Base-by-base conservation (phyloP, 1,284 basidiomycete genomes). In the Waitea zeae region DNA sequence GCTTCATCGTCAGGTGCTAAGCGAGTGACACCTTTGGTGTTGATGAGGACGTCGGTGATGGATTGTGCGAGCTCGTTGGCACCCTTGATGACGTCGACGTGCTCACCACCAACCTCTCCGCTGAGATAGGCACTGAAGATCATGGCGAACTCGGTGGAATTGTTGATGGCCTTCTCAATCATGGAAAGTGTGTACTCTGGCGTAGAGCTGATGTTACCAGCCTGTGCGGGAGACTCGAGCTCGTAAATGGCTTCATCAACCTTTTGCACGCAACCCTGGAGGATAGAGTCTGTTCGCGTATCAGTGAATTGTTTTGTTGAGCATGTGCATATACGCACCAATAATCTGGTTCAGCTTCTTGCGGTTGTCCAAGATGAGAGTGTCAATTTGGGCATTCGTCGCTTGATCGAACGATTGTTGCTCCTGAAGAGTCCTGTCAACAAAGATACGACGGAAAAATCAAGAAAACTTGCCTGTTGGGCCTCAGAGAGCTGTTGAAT, bases 301-400 rank as follows among this genome's bases (percentile, higher is more conserved):
- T 27, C 39, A 37, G 39, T 33, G 20, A n/a, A 35, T 13, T 19
- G 17, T 7, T 5, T 29, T 11, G 28, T 35, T 36, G 28, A 34
- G 22, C 28, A 20, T 14, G n/a, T 14, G 12, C 32, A 37, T 35
- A 29, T 13, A 53, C 61, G 14, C 26, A 83, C 82, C 89, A 49
- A 99, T 97, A 53, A 99, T 95, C 46, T 89, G 74, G 57, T 98
- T 98, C 47, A 99, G 67, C 60, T 97, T 95, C 66, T 96, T 97
- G 51, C 89, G 73, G 52, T 96, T 88, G 54, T 99, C 95, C 40
- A 99, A 65, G 44, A 98, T 95, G 45, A 99, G 69, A 1, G 81
- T 95, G 54, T 98, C 93, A 47, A 99, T 90, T 53, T 97, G 89
- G 11, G 88, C 84, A 49, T 90, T 88, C 41, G 88, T 87, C 0